A percentile compares a stretch with the other conserved stretches of the same genome.
phyloP scores from a whole-genome alignment of 495 filamentous ascomycete species.

The Xylaria scruposa region DNA sequence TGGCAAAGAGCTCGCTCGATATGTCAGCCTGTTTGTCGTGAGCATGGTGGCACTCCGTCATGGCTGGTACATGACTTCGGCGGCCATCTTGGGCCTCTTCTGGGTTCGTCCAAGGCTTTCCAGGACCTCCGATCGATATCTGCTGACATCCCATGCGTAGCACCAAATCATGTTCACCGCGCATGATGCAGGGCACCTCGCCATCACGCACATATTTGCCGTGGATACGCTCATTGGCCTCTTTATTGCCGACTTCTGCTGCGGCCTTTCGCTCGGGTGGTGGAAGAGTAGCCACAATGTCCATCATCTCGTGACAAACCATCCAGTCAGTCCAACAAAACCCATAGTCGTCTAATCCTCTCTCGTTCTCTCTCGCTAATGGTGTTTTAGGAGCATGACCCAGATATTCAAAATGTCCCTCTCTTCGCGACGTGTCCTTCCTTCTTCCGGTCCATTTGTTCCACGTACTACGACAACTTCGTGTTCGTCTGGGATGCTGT shows the following conservation, averaged over 20 bases:
- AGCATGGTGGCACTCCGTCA: slow-evolving; percentile 43
- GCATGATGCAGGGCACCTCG: slow-evolving; percentile 58
- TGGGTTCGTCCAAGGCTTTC: slow-evolving; percentile 34
- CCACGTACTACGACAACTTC: slow-evolving; percentile 55
- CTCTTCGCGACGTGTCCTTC: slow-evolving; percentile 56
- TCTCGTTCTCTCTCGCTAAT: background rate
- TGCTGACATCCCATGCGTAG: slow-evolving; percentile 25
- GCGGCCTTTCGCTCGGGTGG: slow-evolving; percentile 58
- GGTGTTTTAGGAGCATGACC: slow-evolving; percentile 52
- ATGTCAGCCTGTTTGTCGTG: slow-evolving; percentile 43
- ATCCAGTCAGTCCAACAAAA: slow-evolving; percentile 36
- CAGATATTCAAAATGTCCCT: slow-evolving; percentile 59
- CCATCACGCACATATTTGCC: slow-evolving; percentile 56
- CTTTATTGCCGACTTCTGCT: slow-evolving; percentile 56
- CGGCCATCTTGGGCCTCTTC: slow-evolving; percentile 54
- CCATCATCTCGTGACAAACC: slow-evolving; percentile 59
- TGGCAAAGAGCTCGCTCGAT: slow-evolving; percentile 52
- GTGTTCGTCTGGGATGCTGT: slow-evolving; percentile 50
- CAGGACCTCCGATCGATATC: background rate
- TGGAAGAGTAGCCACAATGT: slow-evolving; percentile 63
- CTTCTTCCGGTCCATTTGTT: slow-evolving; percentile 51
- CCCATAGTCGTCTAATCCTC: background rate
- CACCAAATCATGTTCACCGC: slow-evolving; percentile 62
- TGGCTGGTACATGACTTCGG: slow-evolving; percentile 54
- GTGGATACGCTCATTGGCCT: slow-evolving; percentile 55